Evolutionary conservation across 1,284 basidiomycete genomes (phyloP).

Genomic region (Microbotryum silenes-acaulis): DNA sequence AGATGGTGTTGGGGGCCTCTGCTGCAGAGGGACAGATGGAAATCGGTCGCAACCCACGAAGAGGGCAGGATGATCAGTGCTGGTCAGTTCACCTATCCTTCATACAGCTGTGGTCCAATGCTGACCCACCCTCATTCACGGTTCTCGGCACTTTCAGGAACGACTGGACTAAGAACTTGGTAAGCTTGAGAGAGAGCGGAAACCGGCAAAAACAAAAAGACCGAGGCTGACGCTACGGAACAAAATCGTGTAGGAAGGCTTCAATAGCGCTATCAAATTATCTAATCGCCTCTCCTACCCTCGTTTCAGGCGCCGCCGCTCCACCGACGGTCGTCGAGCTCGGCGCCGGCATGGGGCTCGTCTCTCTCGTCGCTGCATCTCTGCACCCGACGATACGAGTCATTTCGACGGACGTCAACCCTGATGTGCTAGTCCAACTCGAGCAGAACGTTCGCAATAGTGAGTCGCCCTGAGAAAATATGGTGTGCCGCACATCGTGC

Average conservation of each 20-base stretch:
- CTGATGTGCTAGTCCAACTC: slow-evolving; percentile 18
- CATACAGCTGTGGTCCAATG: accelerated
- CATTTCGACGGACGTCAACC: slow-evolving; percentile 23
- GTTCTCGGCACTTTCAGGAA: slow-evolving; percentile 1
- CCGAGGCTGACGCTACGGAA: background rate
- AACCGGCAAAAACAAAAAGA: too few species aligned
- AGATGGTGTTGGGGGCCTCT: slow-evolving; percentile 21
- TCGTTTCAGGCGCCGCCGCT: background rate
- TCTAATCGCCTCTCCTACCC: slow-evolving; percentile 8
- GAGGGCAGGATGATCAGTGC: slow-evolving; percentile 26
- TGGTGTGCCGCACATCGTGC: background rate
- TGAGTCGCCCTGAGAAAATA: background rate
- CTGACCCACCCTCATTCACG: background rate
- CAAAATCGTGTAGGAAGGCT: slow-evolving; percentile 17
- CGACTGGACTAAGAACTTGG: slow-evolving; percentile 27
- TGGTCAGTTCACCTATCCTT: slow-evolving; percentile 5
- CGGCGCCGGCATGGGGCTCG: slow-evolving; percentile 24
- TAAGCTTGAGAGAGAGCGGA: background rate
- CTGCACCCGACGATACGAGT: background rate
- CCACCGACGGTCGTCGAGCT: slow-evolving; percentile 13
- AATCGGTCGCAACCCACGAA: slow-evolving; percentile 12
- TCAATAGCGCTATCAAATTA: slow-evolving; percentile 28
- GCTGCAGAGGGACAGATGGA: background rate
- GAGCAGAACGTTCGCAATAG: slow-evolving; percentile 14
- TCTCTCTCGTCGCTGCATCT: slow-evolving; percentile 19